A percentile compares a stretch with the other conserved stretches of the same genome.
phyloP scores from a whole-genome alignment of 176 grass and related monocot species.

The Eragrostis nindensis region DNA sequence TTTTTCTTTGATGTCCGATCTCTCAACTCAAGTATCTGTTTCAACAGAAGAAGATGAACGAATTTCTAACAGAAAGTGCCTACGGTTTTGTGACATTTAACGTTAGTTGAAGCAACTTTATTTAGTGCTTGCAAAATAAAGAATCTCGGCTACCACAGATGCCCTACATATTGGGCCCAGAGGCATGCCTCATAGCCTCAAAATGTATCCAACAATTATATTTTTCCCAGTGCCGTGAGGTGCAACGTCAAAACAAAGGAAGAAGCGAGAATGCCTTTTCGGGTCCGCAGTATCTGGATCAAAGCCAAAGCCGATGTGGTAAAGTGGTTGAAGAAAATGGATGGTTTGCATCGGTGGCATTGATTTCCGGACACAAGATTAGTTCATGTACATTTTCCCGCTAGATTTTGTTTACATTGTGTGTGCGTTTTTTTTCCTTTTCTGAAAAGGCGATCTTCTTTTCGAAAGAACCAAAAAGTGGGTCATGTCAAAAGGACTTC shows the following conservation, averaged over 20 bases:
- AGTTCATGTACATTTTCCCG: too few species aligned
- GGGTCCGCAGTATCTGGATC: not conserved
- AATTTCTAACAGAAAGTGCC: constrained; percentile 18
- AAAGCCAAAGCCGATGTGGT: not conserved
- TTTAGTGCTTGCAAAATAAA: constrained; percentile 5
- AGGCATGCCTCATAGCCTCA: not conserved
- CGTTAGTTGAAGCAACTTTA: constrained; percentile 30
- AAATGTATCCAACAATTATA: constrained; percentile 17
- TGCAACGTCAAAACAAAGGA: constrained; percentile 27
- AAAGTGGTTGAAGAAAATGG: not conserved
- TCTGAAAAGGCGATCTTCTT: too few species aligned
- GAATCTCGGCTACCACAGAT: not conserved
- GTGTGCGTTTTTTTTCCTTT: too few species aligned
- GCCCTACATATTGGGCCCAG: not conserved
- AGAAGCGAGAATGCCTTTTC: not conserved
- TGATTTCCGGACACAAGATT: too few species aligned
- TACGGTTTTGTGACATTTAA: not conserved
- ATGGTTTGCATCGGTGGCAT: not conserved
- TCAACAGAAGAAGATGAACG: constrained; percentile 6
- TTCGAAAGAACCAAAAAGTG: too few species aligned
- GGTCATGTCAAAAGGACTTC: too few species aligned
- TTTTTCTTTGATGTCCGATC: not conserved
- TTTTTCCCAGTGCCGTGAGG: not conserved
- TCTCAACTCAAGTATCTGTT: too few species aligned
- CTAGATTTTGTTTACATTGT: too few species aligned